phyloP scores from a whole-genome alignment of 2,329 filamentous ascomycete genomes.

The Neoascochyta sp. region DNA sequence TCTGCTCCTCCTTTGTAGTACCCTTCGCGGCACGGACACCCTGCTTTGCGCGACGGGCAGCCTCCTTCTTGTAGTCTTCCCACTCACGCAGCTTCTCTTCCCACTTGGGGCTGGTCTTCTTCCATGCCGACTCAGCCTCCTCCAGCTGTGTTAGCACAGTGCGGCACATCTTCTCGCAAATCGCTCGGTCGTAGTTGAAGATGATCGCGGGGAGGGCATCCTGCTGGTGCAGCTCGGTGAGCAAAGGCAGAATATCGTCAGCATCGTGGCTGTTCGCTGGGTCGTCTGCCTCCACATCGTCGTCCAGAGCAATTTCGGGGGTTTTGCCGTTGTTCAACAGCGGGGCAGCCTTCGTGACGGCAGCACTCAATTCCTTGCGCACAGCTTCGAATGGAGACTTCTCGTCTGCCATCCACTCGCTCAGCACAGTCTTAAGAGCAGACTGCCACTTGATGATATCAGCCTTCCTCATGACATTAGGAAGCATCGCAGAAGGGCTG shows the following conservation, averaged over 20 bases:
- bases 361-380: conserved; percentile 43
- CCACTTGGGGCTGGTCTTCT: conserved; percentile 58
- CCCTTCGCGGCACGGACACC: conserved; percentile 46
- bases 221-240: conserved; percentile 58
- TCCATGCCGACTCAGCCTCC: conserved; percentile 55
- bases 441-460: conserved; percentile 65
- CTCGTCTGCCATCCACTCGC: conserved; percentile 57
- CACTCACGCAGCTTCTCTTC: conserved; percentile 56
- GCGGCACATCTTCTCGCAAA: conserved; percentile 59
- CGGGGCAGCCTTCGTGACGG: conserved; percentile 9
- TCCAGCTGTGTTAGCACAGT: conserved; percentile 53
- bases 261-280: conserved; percentile 24
- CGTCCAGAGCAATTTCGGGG: conserved; percentile 4
- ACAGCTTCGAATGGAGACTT: conserved; percentile 53
- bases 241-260: conserved; percentile 54
- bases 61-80: conserved; percentile 54
- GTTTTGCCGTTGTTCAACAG: conserved; percentile 4
- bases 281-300: conserved; percentile 19
- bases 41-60: conserved; percentile 43
- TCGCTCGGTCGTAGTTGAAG: conserved; percentile 69
- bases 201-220: conserved; percentile 68
- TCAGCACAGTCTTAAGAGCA: conserved; percentile 56
- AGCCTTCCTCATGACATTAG: conserved; percentile 57
- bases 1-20: conserved; percentile 54
- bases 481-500: conserved; percentile 49